Conservation (phyloP, 2,329 filamentous ascomycete species). For the Cadophora sp. region DNA sequence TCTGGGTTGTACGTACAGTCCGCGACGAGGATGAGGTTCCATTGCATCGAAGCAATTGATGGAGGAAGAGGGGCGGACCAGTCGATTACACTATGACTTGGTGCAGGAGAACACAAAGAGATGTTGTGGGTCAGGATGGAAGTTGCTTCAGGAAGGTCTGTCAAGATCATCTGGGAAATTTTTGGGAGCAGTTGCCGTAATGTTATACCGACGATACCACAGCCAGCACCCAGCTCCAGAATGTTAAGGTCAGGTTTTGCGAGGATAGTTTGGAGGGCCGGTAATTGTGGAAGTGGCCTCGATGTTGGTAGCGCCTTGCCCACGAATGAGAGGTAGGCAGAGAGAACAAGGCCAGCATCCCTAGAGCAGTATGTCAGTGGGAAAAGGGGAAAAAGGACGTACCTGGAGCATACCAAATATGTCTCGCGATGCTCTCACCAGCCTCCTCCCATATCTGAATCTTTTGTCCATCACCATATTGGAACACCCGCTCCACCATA, state of each 20-base stretch:
- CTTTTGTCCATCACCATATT: neutral
- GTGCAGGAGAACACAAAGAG: conserved; percentile 32
- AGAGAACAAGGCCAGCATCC: conserved; percentile 49
- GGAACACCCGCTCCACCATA: conserved; percentile 39
- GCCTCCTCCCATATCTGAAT: conserved; percentile 70
- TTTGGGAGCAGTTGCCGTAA: conserved; percentile 46
- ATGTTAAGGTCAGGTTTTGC: conserved; percentile 50
- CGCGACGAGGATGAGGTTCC: conserved; percentile 69
- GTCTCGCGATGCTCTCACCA: conserved; percentile 74
- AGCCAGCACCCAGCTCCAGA: conserved; percentile 72
- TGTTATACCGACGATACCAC: conserved; percentile 72
- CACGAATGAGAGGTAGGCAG: conserved; percentile 43
- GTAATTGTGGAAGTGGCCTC: conserved; percentile 27
- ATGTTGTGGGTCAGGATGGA: conserved; percentile 64
- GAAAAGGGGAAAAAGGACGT: conserved; percentile 26
- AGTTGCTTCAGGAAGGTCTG: conserved; percentile 69
- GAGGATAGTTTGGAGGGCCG: conserved; percentile 30
- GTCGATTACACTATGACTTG: conserved; percentile 58
- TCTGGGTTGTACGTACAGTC: conserved; percentile 79
- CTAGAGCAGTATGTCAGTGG: conserved; percentile 38
- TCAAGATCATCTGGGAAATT: conserved; percentile 59
- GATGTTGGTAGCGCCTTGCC: neutral
- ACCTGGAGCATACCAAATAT: conserved; percentile 64
- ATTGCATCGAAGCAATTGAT: conserved; percentile 44
- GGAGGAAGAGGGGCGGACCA: conserved; percentile 61